Percentiles rank a stretch among this genome's conserved stretches.
Conservation (phyloP, 345 rosid genomes). For the Lepidium sativum region DNA sequence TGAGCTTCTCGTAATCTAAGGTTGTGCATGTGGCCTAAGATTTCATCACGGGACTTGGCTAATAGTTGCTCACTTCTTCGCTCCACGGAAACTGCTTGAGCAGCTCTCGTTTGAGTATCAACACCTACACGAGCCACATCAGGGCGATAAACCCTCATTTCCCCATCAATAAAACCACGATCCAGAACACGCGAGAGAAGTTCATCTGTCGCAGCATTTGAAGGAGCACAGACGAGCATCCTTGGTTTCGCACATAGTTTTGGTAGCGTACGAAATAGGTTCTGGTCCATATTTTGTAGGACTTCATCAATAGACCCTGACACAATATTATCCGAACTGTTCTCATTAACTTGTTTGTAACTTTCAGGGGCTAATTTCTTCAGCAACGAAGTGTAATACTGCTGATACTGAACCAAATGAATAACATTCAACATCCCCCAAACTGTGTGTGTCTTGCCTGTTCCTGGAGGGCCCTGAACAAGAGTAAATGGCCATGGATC, state of each 20-base stretch:
- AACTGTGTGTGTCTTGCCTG: conserved; percentile 98
- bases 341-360: conserved; percentile 74
- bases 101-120: conserved; percentile 95
- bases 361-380: conserved; percentile 97
- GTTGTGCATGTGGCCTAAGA: conserved; percentile 74
- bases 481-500: conserved; percentile 99
- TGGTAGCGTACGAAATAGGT: conserved; percentile 86
- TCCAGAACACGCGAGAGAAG: conserved; percentile 96
- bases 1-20: conserved; percentile 68
- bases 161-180: conserved; percentile 98
- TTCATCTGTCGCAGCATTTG: conserved; percentile 99
- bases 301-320: conserved; percentile 96
- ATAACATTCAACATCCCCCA: conserved; percentile 99
- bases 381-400: conserved; percentile 87
- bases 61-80: conserved; percentile 89
- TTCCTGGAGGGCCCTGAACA: conserved; percentile 99
- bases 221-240: conserved; percentile 99
- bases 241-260: conserved; percentile 95
- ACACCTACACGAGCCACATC: conserved; percentile 99
- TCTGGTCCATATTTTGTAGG: conserved; percentile 98
- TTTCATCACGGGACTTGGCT: conserved; percentile 75
- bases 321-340: conserved; percentile 52
- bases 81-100: conserved; percentile 99
- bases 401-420: conserved; percentile 98
- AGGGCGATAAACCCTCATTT: conserved; percentile 95